These are phyloP conservation scores for Hippophae gyantsensis DNA, from an alignment of 306 rosid genomes.

Conservation along the genomic window DNA sequence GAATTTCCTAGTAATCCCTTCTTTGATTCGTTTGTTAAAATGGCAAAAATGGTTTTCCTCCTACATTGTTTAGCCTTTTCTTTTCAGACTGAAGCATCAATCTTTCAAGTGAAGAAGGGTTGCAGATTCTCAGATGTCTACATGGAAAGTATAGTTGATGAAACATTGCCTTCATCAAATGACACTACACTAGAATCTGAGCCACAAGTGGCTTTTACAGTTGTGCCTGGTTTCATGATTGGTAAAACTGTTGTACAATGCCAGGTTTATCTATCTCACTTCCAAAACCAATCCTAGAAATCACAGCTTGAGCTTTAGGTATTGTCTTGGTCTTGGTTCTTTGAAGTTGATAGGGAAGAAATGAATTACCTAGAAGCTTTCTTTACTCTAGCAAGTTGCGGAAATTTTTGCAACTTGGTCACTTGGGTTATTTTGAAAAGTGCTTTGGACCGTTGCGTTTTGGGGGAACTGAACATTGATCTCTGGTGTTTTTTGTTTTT, in stretches of 20 bases:
- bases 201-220: slow-evolving; percentile 62
- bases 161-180: slow-evolving; percentile 28
- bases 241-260: slow-evolving; percentile 68
- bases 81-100: slow-evolving; percentile 47
- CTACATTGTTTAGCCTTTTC: slow-evolving; percentile 81
- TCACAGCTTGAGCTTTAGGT: neutral
- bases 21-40: slow-evolving; percentile 55
- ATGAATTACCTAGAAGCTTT: too few species aligned
- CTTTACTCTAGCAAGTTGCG: neutral
- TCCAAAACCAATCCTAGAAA: slow-evolving; percentile 21
- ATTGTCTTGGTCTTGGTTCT: too few species aligned
- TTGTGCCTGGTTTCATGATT: slow-evolving; percentile 73
- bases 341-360: too few species aligned
- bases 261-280: slow-evolving; percentile 65
- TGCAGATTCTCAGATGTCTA: slow-evolving; percentile 78
- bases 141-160: slow-evolving; percentile 78
- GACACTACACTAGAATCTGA: slow-evolving; percentile 32
- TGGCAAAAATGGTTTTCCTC: slow-evolving; percentile 84
- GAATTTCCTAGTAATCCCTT: slow-evolving; percentile 44
- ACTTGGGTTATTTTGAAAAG: slow-evolving; percentile 25
- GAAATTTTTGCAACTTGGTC: slow-evolving; percentile 16
- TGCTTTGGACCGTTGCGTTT: slow-evolving; percentile 39
- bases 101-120: slow-evolving; percentile 64
- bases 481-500: slow-evolving; percentile 15
- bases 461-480: slow-evolving; percentile 22